Evolutionary conservation across 768 basidiomycete species (phyloP), one percentile per base, ranked within the genome.

Genomic region (Coprinopsis marcescibilis): DNA sequence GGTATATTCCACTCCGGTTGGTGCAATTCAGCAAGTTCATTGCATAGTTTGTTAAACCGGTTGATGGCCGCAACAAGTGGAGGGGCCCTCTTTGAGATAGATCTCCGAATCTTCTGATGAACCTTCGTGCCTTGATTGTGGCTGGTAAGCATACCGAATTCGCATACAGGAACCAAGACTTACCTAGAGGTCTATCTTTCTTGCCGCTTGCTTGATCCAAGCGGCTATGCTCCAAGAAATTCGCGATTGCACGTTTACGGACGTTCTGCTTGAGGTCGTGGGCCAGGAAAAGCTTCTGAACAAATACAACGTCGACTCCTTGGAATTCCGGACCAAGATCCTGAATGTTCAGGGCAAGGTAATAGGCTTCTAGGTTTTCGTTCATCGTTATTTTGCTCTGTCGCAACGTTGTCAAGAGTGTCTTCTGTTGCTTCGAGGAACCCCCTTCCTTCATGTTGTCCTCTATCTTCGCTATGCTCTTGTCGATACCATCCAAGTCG

Each of bases 21-120:
- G 11, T 45, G 37, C 10, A 66, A 50, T 1, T 36, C 30, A 11
- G 51, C 52, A 5, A 71, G 59, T 1, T 43, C 24, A 6, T 51
- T 57, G 43, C 64, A 64, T 20, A 46, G 34, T 2, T 26, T 29
- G 51, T 52, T 52, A 19, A 25, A 49, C 15, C 52, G 66, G 1
- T 46, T 35, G n/a, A 72, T 63, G 0, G 62, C 55, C 2, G 34
- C 46, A 4, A 61, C 32, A 0, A 70, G 52, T 0, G 64, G 61
- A 0, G 65, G 66, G 12, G 55, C 55, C 7, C 64, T 55, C 35
- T 61, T 63, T 0, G 55, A 20, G 5, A 70, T 70, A 1, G 61
- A 57, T 26, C 57, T 57, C 8, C 62, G 44, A 0, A 65, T 66
- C 10, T 54, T 44, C 36, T 58, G 57, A 21, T 58, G 54, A 1